Conservation (phyloP, 2,329 filamentous ascomycete species). For the Coleophoma crateriformis region DNA sequence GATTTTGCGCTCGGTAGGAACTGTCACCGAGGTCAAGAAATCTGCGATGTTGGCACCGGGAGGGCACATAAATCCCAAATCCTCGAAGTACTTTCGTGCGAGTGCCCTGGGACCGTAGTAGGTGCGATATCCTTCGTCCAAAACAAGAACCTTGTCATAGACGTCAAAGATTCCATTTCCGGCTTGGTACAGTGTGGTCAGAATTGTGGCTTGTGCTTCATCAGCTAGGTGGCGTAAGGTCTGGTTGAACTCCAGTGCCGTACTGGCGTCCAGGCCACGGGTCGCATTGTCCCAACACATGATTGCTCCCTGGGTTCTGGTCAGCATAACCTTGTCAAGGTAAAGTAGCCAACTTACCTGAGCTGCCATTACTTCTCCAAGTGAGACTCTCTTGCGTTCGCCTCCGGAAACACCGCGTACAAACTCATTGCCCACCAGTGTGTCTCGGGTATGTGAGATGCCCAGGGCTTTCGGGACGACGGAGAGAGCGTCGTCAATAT, state of each 20-base stretch:
- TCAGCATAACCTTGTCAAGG: neutral
- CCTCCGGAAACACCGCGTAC: constrained; percentile 54
- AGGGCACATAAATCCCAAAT: constrained; percentile 55
- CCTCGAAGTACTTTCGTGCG: constrained; percentile 60
- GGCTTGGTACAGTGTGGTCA: constrained; percentile 66
- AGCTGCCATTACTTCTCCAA: constrained; percentile 36
- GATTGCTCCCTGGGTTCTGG: constrained; percentile 40
- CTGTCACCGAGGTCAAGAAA: constrained; percentile 63
- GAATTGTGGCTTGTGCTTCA: constrained; percentile 56
- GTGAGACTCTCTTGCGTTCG: constrained; percentile 52
- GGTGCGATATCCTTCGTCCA: constrained; percentile 62
- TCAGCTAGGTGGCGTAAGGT: constrained; percentile 64
- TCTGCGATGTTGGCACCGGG: constrained; percentile 55
- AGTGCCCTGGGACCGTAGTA: constrained; percentile 58
- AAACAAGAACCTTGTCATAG: constrained; percentile 73
- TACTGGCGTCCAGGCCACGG: constrained; percentile 65
- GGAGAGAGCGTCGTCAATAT: constrained; percentile 30
- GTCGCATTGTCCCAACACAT: constrained; percentile 72
- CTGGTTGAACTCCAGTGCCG: constrained; percentile 66
- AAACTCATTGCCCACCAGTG: constrained; percentile 48
- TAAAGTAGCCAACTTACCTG: constrained; percentile 36
- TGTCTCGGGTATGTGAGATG: constrained; percentile 45
- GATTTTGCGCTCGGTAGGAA: constrained; percentile 55
- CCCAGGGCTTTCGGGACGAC: constrained; percentile 46
- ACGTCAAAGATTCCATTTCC: constrained; percentile 61